Conservation (phyloP, 257 asterid species). For the Perilla frutescens region DNA sequence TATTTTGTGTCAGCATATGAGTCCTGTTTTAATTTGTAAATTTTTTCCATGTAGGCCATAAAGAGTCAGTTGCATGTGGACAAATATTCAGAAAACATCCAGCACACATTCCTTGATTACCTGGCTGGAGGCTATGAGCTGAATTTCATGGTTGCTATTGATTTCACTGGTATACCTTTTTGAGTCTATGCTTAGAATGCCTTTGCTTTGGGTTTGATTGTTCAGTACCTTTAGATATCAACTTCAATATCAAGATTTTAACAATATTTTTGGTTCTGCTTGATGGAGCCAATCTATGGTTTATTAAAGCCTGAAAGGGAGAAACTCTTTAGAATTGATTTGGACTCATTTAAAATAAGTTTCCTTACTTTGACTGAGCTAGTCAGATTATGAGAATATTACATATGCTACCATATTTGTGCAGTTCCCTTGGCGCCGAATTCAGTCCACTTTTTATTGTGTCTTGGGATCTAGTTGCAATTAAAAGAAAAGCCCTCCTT, state of each 20-base stretch:
- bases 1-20: constrained; percentile 14
- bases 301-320: background rate
- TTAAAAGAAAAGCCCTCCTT: constrained; percentile 17
- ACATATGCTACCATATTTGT: constrained; percentile 15
- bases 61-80: constrained; percentile 88
- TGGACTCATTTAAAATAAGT: background rate
- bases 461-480: constrained; percentile 1
- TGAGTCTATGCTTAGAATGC: constrained; percentile 23
- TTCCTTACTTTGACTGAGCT: constrained; percentile 8
- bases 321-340: background rate
- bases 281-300: constrained; percentile 14
- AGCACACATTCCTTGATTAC: constrained; percentile 92
- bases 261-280: background rate
- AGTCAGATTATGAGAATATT: constrained; percentile 25
- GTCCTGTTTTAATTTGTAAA: background rate
- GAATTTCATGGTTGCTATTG: constrained; percentile 98
- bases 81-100: constrained; percentile 71
- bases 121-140: constrained; percentile 88
- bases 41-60: constrained; percentile 57
- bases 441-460: constrained; percentile 9
- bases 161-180: constrained; percentile 81
- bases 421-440: constrained; percentile 23
- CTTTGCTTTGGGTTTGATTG: constrained; percentile 22
- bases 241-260: constrained; percentile 21
- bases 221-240: constrained; percentile 15